Conservation (phyloP, 306 rosid species). For the Echinosophora koreensis region DNA sequence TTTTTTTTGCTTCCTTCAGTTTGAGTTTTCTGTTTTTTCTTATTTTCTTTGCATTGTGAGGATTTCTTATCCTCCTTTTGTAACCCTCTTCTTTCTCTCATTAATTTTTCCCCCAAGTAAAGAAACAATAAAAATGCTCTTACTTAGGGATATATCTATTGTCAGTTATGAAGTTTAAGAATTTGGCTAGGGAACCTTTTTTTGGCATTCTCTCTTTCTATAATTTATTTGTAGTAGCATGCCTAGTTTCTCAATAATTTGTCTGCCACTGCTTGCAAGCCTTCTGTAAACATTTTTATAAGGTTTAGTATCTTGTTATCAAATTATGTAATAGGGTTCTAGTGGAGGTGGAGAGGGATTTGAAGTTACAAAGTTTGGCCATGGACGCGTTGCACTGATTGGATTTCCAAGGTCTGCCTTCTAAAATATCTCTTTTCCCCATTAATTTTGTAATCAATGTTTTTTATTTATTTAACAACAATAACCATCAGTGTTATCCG, state of each 20-base stretch:
- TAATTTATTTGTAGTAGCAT: conserved; percentile 6
- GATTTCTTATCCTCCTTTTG: conserved; percentile 23
- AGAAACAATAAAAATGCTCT: neutral
- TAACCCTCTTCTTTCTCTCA: neutral
- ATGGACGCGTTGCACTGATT: conserved; percentile 97
- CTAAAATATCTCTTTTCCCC: neutral
- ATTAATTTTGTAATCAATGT: conserved; percentile 27
- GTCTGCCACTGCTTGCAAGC: conserved; percentile 1
- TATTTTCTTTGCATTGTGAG: conserved; percentile 5
- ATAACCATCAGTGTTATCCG: no score
- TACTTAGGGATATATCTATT: neutral
- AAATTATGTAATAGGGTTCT: conserved; percentile 73
- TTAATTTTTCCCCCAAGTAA: neutral
- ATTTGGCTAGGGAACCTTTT: conserved; percentile 32
- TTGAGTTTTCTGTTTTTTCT: neutral
- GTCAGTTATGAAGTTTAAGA: conserved; percentile 32
- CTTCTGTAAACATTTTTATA: conserved; percentile 6
- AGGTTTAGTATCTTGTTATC: conserved; percentile 29
- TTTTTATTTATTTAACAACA: conserved; percentile 9
- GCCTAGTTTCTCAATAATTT: conserved; percentile 38
- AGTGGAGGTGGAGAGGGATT: conserved; percentile 99
- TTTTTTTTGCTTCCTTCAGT: conserved; percentile 22
- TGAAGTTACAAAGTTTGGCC: conserved; percentile 97
- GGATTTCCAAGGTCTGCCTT: conserved; percentile 94
- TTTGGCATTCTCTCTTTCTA: neutral